These are phyloP conservation scores for Hypoxylon sp. DNA, from an alignment of 2,329 filamentous ascomycete genomes.

Conservation along the genomic window DNA sequence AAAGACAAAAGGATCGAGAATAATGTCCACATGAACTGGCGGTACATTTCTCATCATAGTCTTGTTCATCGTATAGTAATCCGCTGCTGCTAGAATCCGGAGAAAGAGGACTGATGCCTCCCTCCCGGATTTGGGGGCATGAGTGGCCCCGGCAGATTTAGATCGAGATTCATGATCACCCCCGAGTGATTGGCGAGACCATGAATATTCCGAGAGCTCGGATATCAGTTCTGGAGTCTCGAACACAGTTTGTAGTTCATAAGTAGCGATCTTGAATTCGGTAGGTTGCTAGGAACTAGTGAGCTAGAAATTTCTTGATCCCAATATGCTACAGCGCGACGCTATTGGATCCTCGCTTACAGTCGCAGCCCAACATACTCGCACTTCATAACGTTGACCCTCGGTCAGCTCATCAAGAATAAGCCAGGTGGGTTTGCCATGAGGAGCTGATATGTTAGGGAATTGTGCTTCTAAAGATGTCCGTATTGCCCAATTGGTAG, in stretches of 20 bases:
- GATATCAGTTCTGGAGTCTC: constrained; percentile 73
- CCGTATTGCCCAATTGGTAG: constrained; percentile 68
- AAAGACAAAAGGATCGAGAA: constrained; percentile 87
- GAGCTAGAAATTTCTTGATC: constrained; percentile 16
- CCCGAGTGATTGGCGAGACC: constrained; percentile 60
- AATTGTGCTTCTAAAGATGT: constrained; percentile 78
- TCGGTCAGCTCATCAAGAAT: constrained; percentile 78
- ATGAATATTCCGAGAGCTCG: constrained; percentile 75
- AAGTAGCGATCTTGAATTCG: constrained; percentile 77
- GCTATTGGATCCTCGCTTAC: constrained; percentile 67
- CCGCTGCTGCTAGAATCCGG: constrained; percentile 80
- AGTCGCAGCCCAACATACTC: constrained; percentile 93
- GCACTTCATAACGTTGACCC: constrained; percentile 87
- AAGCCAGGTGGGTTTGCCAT: constrained; percentile 81
- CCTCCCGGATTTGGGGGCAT: constrained; percentile 37
- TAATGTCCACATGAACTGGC: constrained; percentile 82
- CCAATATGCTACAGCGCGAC: constrained; percentile 33
- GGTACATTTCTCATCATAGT: constrained; percentile 82
- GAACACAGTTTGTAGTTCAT: constrained; percentile 73
- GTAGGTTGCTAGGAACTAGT: constrained; percentile 81
- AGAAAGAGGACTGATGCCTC: constrained; percentile 76
- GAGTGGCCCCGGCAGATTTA: constrained; percentile 22
- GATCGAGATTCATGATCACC: constrained; percentile 24
- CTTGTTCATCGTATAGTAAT: constrained; percentile 84
- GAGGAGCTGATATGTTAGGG: constrained; percentile 65